Evolutionary conservation across 1,284 basidiomycete species (phyloP).

Genomic region (Moniliella sp.): DNA sequence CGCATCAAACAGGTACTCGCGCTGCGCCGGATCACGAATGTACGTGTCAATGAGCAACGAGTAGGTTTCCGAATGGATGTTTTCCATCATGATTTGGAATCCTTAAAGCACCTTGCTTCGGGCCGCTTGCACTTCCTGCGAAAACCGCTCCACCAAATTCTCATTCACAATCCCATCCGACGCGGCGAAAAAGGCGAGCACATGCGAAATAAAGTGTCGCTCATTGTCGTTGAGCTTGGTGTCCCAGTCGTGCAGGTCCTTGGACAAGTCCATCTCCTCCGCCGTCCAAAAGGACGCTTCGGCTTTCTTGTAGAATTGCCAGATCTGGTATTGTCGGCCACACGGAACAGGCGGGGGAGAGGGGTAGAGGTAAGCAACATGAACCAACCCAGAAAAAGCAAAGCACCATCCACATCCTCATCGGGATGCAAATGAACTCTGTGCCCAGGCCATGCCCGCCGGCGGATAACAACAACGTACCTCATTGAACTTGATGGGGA

Average conservation of each 20-base stretch:
- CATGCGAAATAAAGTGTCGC: slow-evolving; percentile 82
- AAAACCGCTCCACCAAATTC: slow-evolving; percentile 83
- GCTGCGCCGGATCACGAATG: slow-evolving; percentile 69
- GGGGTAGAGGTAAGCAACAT: too few relatives aligned
- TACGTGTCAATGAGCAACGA: slow-evolving; percentile 94
- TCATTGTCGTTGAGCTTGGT: slow-evolving; percentile 78
- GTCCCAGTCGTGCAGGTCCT: slow-evolving; percentile 72
- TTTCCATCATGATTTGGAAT: slow-evolving; percentile 99
- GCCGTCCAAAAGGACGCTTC: slow-evolving; percentile 77
- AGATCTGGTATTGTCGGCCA: too few relatives aligned
- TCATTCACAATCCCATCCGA: slow-evolving; percentile 97
- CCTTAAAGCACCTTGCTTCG: slow-evolving; percentile 96
- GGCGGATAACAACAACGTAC: too few relatives aligned
- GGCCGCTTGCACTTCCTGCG: slow-evolving; percentile 73
- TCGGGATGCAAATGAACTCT: too few relatives aligned
- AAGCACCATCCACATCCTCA: too few relatives aligned
- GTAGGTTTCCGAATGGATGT: slow-evolving; percentile 87
- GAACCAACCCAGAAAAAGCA: background rate
- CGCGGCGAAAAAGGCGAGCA: slow-evolving; percentile 86
- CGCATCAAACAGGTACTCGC: slow-evolving; percentile 74
- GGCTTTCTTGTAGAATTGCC: slow-evolving; percentile 35
- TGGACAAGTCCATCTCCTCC: slow-evolving; percentile 88
- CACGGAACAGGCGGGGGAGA: too few relatives aligned
- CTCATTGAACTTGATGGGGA: slow-evolving; percentile 34
- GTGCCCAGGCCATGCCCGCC: too few relatives aligned